Percentiles rank a stretch among this genome's conserved stretches.
Conservation (phyloP, 306 rosid species). For the Cicer cuneatum region DNA sequence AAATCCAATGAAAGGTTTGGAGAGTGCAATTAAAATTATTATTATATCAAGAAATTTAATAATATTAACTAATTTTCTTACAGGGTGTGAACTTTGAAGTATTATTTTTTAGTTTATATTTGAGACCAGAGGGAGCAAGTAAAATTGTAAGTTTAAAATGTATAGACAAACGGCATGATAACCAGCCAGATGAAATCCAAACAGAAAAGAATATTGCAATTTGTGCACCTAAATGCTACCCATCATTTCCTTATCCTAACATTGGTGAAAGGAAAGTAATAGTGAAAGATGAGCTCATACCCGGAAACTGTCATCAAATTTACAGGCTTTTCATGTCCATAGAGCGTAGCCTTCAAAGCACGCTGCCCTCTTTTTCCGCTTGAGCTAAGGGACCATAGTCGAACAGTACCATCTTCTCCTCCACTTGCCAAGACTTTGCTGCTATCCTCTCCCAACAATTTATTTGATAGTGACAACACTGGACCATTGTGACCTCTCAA, state of each 20-base stretch:
- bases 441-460: slow-evolving; percentile 71
- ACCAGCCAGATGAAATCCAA: slow-evolving; percentile 7
- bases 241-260: slow-evolving; percentile 12
- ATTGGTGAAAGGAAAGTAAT: not conserved
- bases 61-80: not conserved
- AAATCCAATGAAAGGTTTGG: not conserved
- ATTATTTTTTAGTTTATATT: not conserved
- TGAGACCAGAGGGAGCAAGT: not conserved
- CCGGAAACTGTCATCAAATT: slow-evolving; percentile 73
- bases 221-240: not conserved
- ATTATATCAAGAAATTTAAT: not conserved
- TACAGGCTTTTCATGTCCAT: slow-evolving; percentile 84
- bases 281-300: slow-evolving; percentile 54
- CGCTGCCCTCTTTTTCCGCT: slow-evolving; percentile 70
- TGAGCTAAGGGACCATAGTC: slow-evolving; percentile 81
- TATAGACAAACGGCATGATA: not conserved
- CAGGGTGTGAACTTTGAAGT: not conserved
- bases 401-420: slow-evolving; percentile 92
- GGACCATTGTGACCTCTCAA: slow-evolving; percentile 89
- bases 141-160: slow-evolving; percentile 18
- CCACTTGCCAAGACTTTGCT: slow-evolving; percentile 89
- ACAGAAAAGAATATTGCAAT: slow-evolving; percentile 10
- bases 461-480: slow-evolving; percentile 73
- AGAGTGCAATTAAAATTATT: not conserved
- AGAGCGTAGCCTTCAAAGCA: slow-evolving; percentile 73